phyloP scores from a whole-genome alignment of 805 yeast genomes.

The Ogataea pilisensis region DNA sequence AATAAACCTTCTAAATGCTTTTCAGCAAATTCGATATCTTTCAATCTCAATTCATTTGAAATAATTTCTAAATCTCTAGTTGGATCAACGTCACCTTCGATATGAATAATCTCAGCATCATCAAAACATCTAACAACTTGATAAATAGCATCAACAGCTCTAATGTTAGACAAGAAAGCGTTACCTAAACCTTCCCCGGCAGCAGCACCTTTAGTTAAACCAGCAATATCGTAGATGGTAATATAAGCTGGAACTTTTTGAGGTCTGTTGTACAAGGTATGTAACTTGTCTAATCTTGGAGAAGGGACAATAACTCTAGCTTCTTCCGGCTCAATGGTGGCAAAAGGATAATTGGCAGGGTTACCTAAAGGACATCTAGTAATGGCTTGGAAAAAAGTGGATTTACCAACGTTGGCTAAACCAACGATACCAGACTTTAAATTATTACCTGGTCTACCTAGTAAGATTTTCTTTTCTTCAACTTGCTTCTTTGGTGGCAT shows the following conservation, averaged over 20 bases:
- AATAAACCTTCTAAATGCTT: conserved; percentile 54
- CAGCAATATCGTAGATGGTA: conserved; percentile 96
- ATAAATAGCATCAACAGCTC: conserved; percentile 97
- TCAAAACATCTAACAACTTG: conserved; percentile 98
- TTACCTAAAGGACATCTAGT: conserved; percentile 89
- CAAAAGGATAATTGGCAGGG: conserved; percentile 98
- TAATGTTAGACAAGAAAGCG: conserved; percentile 91
- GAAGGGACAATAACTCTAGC: conserved; percentile 95
- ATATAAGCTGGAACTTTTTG: conserved; percentile 86
- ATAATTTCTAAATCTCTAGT: conserved; percentile 91
- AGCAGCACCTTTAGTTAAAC: conserved; percentile 94
- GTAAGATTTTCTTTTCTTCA: conserved; percentile 35
- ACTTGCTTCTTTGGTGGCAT: conserved; percentile 40
- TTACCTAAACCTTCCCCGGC: conserved; percentile 98
- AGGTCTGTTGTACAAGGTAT: conserved; percentile 74
- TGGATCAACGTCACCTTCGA: conserved; percentile 96
- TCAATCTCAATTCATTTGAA: conserved; percentile 85
- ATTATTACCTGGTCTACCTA: conserved; percentile 41
- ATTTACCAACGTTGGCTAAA: conserved; percentile 91
- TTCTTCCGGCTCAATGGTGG: conserved; percentile 97
- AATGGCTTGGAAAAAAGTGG: conserved; percentile 96
- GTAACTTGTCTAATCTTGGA: conserved; percentile 74
- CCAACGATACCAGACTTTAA: conserved; percentile 84
- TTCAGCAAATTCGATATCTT: conserved; percentile 88
- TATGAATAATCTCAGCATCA: conserved; percentile 96